Evolutionary conservation across 2,329 filamentous ascomycete genomes (phyloP).

Genomic region (Fusarium equiseti): DNA sequence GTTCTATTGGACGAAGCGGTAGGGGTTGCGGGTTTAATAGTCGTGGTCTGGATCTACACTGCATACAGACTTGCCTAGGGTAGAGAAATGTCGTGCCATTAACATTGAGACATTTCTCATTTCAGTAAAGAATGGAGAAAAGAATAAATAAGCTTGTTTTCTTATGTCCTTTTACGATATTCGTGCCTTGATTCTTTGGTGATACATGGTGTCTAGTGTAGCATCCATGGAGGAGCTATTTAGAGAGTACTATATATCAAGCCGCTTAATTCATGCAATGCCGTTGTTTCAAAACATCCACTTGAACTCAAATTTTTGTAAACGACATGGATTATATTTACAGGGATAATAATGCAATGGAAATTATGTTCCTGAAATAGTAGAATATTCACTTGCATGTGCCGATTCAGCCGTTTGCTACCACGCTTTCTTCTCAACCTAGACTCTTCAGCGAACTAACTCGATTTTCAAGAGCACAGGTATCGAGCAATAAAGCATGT

Average conservation of each 20-base stretch:
- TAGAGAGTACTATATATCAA: background rate
- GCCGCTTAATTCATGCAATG: background rate
- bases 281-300: background rate
- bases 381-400: background rate
- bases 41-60: constrained; percentile 24
- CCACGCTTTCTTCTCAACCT: background rate
- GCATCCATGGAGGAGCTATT: background rate
- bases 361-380: background rate
- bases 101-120: background rate
- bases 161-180: background rate
- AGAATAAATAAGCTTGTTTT: background rate
- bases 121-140: background rate
- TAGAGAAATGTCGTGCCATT: background rate
- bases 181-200: background rate
- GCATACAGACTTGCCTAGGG: background rate
- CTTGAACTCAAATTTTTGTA: background rate
- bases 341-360: background rate
- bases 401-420: background rate
- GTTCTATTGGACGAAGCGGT: constrained; percentile 33
- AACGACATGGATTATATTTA: background rate
- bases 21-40: constrained; percentile 15
- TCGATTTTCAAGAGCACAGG: constrained; percentile 6
- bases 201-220: background rate
- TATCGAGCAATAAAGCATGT: background rate
- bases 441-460: background rate